Evolutionary conservation across 2,329 filamentous ascomycete species (phyloP).

Genomic region (Pseudogymnoascus destructans): DNA sequence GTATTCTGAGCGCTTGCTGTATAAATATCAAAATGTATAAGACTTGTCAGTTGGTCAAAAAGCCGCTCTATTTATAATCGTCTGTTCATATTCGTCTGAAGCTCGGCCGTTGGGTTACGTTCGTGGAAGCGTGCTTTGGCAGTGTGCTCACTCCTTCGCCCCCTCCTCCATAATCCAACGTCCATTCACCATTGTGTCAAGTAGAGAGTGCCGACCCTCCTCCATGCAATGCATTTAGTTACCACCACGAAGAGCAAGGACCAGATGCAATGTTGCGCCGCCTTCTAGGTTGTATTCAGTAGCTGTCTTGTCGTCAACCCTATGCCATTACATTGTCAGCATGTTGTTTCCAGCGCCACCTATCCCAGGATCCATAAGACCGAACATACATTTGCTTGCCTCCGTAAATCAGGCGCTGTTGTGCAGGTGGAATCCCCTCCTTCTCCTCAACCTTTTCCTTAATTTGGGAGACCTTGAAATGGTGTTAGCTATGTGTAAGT

Average conservation of each 20-base stretch:
- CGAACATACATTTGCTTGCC: slow-evolving; percentile 84
- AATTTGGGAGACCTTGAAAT: slow-evolving; percentile 68
- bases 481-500: neutral
- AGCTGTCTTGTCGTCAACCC: slow-evolving; percentile 91
- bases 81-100: slow-evolving; percentile 3
- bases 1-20: slow-evolving; percentile 27
- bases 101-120: neutral
- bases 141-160: neutral
- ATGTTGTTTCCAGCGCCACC: neutral
- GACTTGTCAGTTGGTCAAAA: slow-evolving; percentile 5
- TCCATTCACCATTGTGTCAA: neutral
- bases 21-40: slow-evolving; percentile 10
- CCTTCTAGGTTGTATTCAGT: slow-evolving; percentile 81
- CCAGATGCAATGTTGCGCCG: slow-evolving; percentile 86
- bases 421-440: slow-evolving; percentile 92
- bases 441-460: slow-evolving; percentile 99
- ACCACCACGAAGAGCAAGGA: slow-evolving; percentile 84
- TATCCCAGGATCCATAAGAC: neutral
- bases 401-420: slow-evolving; percentile 90
- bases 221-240: neutral
- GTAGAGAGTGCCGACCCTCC: neutral
- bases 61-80: slow-evolving; percentile 7
- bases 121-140: neutral
- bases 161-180: neutral
- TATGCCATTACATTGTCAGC: slow-evolving; percentile 28